phyloP scores from a whole-genome alignment of 805 yeast genomes.

The Schwanniomyces pseudopolymorphus region DNA sequence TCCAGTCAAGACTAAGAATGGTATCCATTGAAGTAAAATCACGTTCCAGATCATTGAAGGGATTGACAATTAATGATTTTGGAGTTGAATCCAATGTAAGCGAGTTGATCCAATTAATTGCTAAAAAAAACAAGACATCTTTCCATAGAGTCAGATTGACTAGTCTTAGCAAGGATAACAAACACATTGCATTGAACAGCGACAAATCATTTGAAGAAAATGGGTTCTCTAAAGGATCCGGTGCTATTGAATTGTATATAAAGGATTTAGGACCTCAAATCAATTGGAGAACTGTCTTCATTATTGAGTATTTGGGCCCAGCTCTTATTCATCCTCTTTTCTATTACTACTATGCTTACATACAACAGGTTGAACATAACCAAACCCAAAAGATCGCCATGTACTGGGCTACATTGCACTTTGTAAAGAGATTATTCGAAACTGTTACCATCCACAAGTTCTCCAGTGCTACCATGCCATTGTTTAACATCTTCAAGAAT shows the following conservation, averaged over 20 bases:
- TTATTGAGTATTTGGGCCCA: conserved; percentile 90
- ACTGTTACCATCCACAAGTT: conserved; percentile 82
- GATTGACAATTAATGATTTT: conserved; percentile 43
- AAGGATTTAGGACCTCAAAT: conserved; percentile 95
- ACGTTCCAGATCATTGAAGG: conserved; percentile 58
- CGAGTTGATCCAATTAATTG: conserved; percentile 43
- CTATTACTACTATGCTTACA: conserved; percentile 45
- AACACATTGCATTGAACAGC: conserved; percentile 45
- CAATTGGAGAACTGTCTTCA: conserved; percentile 86
- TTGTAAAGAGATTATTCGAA: conserved; percentile 84
- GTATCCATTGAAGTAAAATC: conserved; percentile 52
- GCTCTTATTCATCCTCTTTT: conserved; percentile 72
- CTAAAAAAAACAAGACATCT: conserved; percentile 41
- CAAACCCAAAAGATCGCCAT: conserved; percentile 55
- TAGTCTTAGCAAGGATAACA: conserved; percentile 20
- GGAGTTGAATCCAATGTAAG: conserved; percentile 32
- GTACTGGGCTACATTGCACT: conserved; percentile 67
- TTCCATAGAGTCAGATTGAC: conserved; percentile 29
- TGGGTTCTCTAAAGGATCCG: conserved; percentile 35
- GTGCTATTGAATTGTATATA: conserved; percentile 50
- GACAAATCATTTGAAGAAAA: conserved; percentile 47
- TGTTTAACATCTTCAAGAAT: conserved; percentile 83
- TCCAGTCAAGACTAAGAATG: conserved; percentile 27
- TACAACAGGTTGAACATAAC: conserved; percentile 39
- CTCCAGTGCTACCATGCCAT: conserved; percentile 90